Conservation (phyloP, 1,139 yeast genomes). For the Lodderomyces parapsilosis region DNA sequence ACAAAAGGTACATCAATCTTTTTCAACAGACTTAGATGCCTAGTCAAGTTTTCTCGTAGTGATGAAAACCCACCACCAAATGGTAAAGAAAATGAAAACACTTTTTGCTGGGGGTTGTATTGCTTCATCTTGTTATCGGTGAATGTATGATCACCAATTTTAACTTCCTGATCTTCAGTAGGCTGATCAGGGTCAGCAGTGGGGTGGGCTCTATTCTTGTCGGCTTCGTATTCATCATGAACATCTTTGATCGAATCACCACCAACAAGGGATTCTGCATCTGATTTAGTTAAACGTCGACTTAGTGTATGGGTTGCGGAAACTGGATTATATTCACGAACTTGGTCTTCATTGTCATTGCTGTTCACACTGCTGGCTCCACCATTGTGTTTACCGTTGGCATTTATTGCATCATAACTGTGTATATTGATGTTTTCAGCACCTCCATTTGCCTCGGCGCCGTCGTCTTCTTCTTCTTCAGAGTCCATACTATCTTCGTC, state of each 20-base stretch:
- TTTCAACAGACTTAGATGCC: slow-evolving; percentile 11
- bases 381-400: slow-evolving; percentile 4
- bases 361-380: not conserved
- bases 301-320: not conserved
- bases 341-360: not conserved
- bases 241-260: slow-evolving; percentile 24
- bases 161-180: slow-evolving; percentile 15
- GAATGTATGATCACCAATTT: slow-evolving; percentile 10
- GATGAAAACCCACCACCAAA: slow-evolving; percentile 30
- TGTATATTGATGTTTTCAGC: not conserved
- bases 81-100: slow-evolving; percentile 43
- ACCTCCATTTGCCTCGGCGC: not conserved
- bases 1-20: slow-evolving; percentile 23
- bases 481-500: slow-evolving; percentile 8
- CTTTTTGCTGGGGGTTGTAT: slow-evolving; percentile 25
- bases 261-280: slow-evolving; percentile 43
- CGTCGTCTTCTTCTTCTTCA: slow-evolving; percentile 4
- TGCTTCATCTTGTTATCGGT: slow-evolving; percentile 13
- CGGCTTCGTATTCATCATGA: slow-evolving; percentile 4
- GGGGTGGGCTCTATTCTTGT: slow-evolving; percentile 13
- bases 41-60: slow-evolving; percentile 20
- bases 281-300: slow-evolving; percentile 23
- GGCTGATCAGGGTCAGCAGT: slow-evolving; percentile 15
- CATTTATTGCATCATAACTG: slow-evolving; percentile 6
- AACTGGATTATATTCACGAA: not conserved